phyloP scores from a whole-genome alignment of 306 rosid species.

The Casuarina glauca region DNA sequence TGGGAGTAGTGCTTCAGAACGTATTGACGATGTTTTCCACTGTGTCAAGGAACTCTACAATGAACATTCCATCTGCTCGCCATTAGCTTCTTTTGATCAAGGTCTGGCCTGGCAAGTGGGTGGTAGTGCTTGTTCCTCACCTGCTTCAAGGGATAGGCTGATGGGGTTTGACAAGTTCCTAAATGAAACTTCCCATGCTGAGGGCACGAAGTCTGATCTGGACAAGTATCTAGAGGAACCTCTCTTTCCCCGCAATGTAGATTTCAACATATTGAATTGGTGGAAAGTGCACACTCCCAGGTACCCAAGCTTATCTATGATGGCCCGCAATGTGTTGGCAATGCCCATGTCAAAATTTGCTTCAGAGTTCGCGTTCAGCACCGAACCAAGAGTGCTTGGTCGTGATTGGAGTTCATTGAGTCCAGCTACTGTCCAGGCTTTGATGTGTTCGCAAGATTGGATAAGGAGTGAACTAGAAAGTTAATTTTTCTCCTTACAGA shows the following conservation, averaged over 20 bases:
- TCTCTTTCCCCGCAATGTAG: slow-evolving; percentile 81
- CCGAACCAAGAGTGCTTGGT: slow-evolving; percentile 58
- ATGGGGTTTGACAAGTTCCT: slow-evolving; percentile 93
- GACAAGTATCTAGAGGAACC: slow-evolving; percentile 97
- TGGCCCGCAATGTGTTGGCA: slow-evolving; percentile 91
- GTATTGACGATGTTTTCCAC: slow-evolving; percentile 65
- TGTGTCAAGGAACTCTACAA: slow-evolving; percentile 77
- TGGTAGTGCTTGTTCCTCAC: slow-evolving; percentile 45
- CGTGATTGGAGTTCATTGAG: slow-evolving; percentile 76
- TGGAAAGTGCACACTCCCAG: slow-evolving; percentile 98
- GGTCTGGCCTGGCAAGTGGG: slow-evolving; percentile 78
- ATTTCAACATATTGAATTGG: slow-evolving; percentile 83
- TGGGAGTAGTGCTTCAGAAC: slow-evolving; percentile 56
- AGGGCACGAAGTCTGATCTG: slow-evolving; percentile 78
- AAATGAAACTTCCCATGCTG: slow-evolving; percentile 77
- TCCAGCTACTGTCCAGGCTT: slow-evolving; percentile 75
- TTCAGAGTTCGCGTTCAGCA: slow-evolving; percentile 56
- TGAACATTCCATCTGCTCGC: slow-evolving; percentile 81
- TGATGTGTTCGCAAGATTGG: slow-evolving; percentile 98
- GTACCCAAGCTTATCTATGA: slow-evolving; percentile 91
- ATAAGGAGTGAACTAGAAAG: slow-evolving; percentile 89
- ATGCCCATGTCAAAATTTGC: slow-evolving; percentile 77
- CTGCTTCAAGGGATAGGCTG: slow-evolving; percentile 70
- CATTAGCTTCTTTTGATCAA: slow-evolving; percentile 75
- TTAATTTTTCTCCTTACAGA: slow-evolving; percentile 31